Evolutionary conservation across 768 basidiomycete species (phyloP).

Genomic region (Pilatotrama ljubarskyi): DNA sequence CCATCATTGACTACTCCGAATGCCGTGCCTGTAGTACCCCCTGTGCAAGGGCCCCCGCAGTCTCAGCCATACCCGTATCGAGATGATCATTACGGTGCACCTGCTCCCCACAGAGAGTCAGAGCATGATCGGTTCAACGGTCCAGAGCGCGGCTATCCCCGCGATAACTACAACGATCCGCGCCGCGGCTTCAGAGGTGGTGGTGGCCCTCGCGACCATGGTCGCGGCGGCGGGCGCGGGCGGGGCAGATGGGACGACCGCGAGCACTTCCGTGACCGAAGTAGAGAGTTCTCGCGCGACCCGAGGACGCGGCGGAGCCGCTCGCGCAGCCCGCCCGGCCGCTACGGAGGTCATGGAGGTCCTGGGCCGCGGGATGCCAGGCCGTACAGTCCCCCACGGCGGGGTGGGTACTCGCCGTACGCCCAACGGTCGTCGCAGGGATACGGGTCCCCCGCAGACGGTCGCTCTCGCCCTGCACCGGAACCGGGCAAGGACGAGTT

Average conservation of each 20-base stretch:
- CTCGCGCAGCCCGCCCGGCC: conserved; percentile 71
- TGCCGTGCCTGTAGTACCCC: conserved; percentile 33
- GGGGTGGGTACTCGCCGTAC: conserved; percentile 26
- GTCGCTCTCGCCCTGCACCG: conserved; percentile 21
- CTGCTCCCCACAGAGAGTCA: conserved; percentile 34
- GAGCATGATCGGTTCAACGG: conserved; percentile 46
- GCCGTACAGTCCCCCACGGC: conserved; percentile 57
- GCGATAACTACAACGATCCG: conserved; percentile 52
- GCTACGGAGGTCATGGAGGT: conserved; percentile 40
- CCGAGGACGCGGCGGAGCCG: conserved; percentile 57
- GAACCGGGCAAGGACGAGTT: conserved; percentile 77
- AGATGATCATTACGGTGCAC: conserved; percentile 42
- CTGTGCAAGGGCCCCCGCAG: conserved; percentile 28
- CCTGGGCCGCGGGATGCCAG: conserved; percentile 47
- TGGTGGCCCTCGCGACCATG: conserved; percentile 53
- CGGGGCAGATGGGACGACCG: conserved; percentile 66
- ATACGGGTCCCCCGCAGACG: conserved; percentile 24
- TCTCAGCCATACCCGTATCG: conserved; percentile 37
- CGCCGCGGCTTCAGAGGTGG: conserved; percentile 48
- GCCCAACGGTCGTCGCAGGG: conserved; percentile 14
- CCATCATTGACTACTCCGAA: conserved; percentile 30
- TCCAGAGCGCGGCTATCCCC: conserved; percentile 47
- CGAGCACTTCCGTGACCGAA: conserved; percentile 42
- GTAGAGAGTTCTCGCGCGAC: conserved; percentile 47
- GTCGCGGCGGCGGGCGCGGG: conserved; percentile 63